Evolutionary conservation across 306 rosid genomes (phyloP), one percentile per base, ranked within the genome.

Genomic region (Rosa rugosa): DNA sequence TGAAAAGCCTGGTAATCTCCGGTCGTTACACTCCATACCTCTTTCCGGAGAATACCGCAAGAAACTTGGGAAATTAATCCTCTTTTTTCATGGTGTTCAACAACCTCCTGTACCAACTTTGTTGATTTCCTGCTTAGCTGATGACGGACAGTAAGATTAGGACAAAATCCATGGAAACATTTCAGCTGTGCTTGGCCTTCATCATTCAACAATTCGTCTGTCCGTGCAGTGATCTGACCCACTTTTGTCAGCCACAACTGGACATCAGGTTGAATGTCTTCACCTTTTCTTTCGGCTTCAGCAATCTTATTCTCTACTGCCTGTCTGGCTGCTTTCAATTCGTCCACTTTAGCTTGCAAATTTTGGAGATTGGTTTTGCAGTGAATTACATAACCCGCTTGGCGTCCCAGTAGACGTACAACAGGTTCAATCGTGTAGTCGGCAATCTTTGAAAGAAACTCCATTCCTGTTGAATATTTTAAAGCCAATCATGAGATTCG

Each of bases 341-440:
- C 16, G 3, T 4, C 66, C 92, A 56, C 63, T n/a, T 3, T 7
- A 8, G 3, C 63, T 2, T 56, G 11, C 12, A 56, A 4, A 1
- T 56, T 56, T n/a, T 20, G 63, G n/a, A 56, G 11, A 31, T 56
- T 56, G 27, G 12, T 56, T 56, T 0, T 56, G 63, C 25, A n/a
- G 63, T n/a, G 63, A n/a, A 56, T 56, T n/a, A 56, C 63, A 56
- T 56, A 56, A 8, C 63, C 27, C 63, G n/a, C 63, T n/a, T 56
- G 63, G 63, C 12, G 63, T 51, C n/a, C 57, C n/a, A 51, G 22
- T 17, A 51, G 57, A 0, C 57, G 22, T 56, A 31, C 63, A 8
- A 56, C 1, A 0, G 63, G 63, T 56, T 56, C 63, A n/a, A 56
- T 9, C 8, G 11, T 56, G 12, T 6, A 22, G 31, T 56, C 63